Evolutionary conservation across 306 rosid species (phyloP), one percentile per base, ranked within the genome.

Genomic region (Dalbergia cochinchinensis): DNA sequence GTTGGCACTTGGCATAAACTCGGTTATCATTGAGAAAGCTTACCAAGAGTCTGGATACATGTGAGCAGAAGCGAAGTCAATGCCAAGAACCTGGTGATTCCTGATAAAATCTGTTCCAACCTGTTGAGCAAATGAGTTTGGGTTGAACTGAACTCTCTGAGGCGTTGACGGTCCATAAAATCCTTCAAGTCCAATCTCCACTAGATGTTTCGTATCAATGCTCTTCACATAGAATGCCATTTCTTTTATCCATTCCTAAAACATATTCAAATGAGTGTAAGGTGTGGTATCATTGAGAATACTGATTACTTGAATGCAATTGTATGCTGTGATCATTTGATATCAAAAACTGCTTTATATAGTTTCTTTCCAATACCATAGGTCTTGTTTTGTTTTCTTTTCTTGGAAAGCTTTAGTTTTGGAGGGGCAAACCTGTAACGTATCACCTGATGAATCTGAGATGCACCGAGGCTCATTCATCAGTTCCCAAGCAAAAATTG

Each of bases 91-190:
- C 81, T 89, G 95, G 86, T 93, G 96, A 89, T 95, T 95, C 80
- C 99, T 88, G 41, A 95, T 88, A 74, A 90, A 93, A 83, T 95
- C 99, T 57, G 98, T 93, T 85, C 99, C 99, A 42, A 93, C 97
- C 79, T 88, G 91, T 61, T 92, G 93, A 67, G 98, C 99, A 70
- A 84, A 93, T 76, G 95, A 80, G 73, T 95, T 95, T 69, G 98
- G 99, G 82, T 95, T 95, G 80, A 91, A 57, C 50, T 90, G 91
- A 85, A 88, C 87, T 83, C 85, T 89, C 37, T 80, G 83, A 67
- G 94, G 98, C 47, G 99, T 88, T 0, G 99, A 95, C 71, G 97
- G 94, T 33, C 99, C 98, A 79, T 95, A 95, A 77, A 95, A 95
- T 67, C 99, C 99, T 86, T 95, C 98, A 63, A 88, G 59, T 31